Evolutionary conservation across 768 basidiomycete species (phyloP).

Genomic region (Mycena vulgaris): DNA sequence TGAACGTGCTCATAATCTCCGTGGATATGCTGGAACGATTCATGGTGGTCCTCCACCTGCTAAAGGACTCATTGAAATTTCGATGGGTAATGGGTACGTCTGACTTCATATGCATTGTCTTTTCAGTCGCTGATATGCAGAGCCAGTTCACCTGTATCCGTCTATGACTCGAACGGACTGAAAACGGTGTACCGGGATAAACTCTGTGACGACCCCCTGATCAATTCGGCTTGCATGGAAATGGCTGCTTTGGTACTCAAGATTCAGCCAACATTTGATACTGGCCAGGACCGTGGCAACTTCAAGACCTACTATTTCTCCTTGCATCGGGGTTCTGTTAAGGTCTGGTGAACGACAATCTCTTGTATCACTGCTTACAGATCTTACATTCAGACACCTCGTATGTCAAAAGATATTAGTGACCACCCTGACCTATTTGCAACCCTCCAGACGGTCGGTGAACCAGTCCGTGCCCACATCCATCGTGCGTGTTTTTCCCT

Average conservation of each 20-base stretch:
- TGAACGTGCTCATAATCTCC: too few relatives aligned
- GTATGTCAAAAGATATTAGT: background rate
- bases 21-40: too few relatives aligned
- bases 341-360: background rate
- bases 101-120: too few relatives aligned
- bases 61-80: too few relatives aligned
- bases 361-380: background rate
- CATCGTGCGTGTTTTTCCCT: too few relatives aligned
- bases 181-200: slow-evolving; percentile 4
- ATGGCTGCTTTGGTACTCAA: background rate
- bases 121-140: too few relatives aligned
- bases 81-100: too few relatives aligned
- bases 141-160: too few relatives aligned
- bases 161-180: background rate
- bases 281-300: background rate
- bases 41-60: too few relatives aligned
- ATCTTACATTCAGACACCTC: background rate
- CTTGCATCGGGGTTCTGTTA: slow-evolving; percentile 1
- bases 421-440: background rate
- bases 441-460: background rate
- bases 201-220: background rate
- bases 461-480: background rate
- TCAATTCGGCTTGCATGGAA: slow-evolving; percentile 4
- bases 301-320: slow-evolving; percentile 6
- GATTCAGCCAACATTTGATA: background rate